Base-by-base conservation (phyloP, 129 eudicot species). In the Chrysanthemum makinoi region DNA sequence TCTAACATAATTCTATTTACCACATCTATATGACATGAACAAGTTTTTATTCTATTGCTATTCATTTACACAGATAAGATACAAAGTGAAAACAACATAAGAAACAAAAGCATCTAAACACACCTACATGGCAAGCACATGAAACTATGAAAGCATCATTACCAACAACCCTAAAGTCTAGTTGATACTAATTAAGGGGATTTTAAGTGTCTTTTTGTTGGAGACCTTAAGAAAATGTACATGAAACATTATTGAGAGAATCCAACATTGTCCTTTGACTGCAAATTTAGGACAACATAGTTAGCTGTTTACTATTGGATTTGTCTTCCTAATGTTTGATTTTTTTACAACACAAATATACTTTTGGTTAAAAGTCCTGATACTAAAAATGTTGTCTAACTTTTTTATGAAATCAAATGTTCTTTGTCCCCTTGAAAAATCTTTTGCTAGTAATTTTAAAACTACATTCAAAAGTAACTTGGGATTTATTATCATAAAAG, bases 231-330 rank as follows among this genome's bases (percentile, higher is more conserved):
- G 66, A 13, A 71, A 70, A 46, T 55, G 77, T 64, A 54, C 82
- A 71, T 71, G 19, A 48, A 71, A 63, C 65, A 78, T 71, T 57
- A 78, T 78, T 71, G 77, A 78, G 59, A 77, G 82, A 78, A 78
- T 78, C 82, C 75, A 78, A 78, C 68, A 71, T 78, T 71, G 82
- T 78, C 81, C 73, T 55, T 78, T 78, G 82, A 71, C 72, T 71
- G 72, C 77, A 78, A 39, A 78, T 65, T 71, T 78, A 65, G 68
- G 77, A 71, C 82, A 78, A 71, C 65, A 71, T 10, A 18, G 71
- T 64, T 65, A 71, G 82, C 72, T 78, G 82, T 78, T 64, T 54
- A 78, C 73, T 58, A 43, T 65, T 70, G 54, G 65, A 64, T 4
- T 24, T 78, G 81, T 71, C 77, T 77, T 70, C 81, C 57, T 69